Conservation (phyloP, 2,329 filamentous ascomycete species). For the Stagonosporopsis cucurbitacearum region DNA sequence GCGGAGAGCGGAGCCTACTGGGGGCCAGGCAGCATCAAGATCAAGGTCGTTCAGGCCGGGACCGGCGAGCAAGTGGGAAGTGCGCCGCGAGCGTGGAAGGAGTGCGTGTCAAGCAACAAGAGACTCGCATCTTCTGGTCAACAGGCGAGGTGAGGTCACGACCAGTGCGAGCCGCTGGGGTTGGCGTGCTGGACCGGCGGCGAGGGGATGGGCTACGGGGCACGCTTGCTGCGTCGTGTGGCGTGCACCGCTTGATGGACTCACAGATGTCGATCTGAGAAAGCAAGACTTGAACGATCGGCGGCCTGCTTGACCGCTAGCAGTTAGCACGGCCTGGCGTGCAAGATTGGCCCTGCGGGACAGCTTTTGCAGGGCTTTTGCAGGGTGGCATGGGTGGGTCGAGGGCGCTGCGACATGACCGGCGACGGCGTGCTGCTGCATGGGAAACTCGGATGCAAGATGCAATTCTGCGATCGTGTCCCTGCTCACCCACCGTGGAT, state of each 20-base stretch:
- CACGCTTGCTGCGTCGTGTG: slow-evolving; percentile 15
- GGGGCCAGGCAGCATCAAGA: slow-evolving; percentile 1
- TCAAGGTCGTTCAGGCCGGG: slow-evolving; percentile 5
- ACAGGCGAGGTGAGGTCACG: slow-evolving; percentile 4
- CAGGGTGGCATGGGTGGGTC: too few relatives aligned
- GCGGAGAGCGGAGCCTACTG: slow-evolving; percentile 14
- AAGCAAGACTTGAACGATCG: slow-evolving; percentile 22
- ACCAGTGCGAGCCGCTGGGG: slow-evolving; percentile 3
- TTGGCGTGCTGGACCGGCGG: slow-evolving; percentile 14
- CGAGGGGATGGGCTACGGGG: slow-evolving; percentile 16
- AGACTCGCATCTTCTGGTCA: not conserved
- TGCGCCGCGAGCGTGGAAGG: slow-evolving; percentile 3
- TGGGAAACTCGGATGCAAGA: slow-evolving; percentile 10
- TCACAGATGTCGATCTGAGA: slow-evolving; percentile 26
- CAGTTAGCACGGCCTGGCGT: slow-evolving; percentile 15
- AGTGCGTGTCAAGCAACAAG: slow-evolving; percentile 6
- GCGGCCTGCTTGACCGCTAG: slow-evolving; percentile 17
- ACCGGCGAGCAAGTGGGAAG: slow-evolving; percentile 6
- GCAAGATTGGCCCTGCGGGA: slow-evolving; percentile 11
- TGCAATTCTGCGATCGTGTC: slow-evolving; percentile 17
- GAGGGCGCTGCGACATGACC: not conserved
- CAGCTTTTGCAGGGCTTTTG: slow-evolving; percentile 2
- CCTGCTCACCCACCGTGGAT: not conserved
- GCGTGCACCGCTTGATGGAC: slow-evolving; percentile 26
- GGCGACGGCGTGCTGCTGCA: not conserved